Evolutionary conservation across 352 stramenopile species (phyloP), one percentile per base, ranked within the genome.

Genomic region (Phytopythium aichiense): DNA sequence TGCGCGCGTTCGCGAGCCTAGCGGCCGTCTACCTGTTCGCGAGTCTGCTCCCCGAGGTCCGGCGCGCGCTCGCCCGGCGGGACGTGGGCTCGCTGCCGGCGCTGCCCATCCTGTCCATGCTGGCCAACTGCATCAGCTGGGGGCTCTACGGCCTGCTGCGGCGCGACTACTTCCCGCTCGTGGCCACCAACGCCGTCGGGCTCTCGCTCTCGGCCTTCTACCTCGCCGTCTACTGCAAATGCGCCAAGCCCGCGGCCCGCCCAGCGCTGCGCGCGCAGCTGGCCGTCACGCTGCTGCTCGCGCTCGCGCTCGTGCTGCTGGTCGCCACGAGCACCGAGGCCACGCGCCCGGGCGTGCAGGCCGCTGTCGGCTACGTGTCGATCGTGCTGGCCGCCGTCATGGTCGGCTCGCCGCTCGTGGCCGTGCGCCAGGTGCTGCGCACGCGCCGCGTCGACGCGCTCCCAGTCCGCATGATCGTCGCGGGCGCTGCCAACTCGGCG

Each of bases 111-210:
- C 63, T 88, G 40, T 77, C 76, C n/a, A 86, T 88, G 79, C 55
- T 86, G 31, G 76, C 58, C n/a, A 89, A 89, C 63, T 83, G 79
- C 56, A 65, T 81, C 37, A 63, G 74, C 60, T 89, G 79, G 79
- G 72, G 64, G 13, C 58, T 84, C 45, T 88, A 88, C 55, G 79
- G 79, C 0, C 38, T 87, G 9, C 65, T 88, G 22, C 69, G 75
- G 22, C 16, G 53, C 42, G 76, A 85, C 64, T 78, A 74, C 59
- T 87, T 88, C 55, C 79, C 79, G 43, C 57, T 88, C 30, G 68
- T 82, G 31, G 67, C 53, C 31, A 88, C 79, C 7, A 87, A 88
- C 61, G 61, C 67, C 8, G 63, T 87, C 31, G 79, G 79, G 2
- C n/a, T 82, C 22, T 38, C 30, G 16, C 66, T 84, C 16, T 79